phyloP scores from a whole-genome alignment of 352 stramenopile genomes.

The Phytophthora multivora region DNA sequence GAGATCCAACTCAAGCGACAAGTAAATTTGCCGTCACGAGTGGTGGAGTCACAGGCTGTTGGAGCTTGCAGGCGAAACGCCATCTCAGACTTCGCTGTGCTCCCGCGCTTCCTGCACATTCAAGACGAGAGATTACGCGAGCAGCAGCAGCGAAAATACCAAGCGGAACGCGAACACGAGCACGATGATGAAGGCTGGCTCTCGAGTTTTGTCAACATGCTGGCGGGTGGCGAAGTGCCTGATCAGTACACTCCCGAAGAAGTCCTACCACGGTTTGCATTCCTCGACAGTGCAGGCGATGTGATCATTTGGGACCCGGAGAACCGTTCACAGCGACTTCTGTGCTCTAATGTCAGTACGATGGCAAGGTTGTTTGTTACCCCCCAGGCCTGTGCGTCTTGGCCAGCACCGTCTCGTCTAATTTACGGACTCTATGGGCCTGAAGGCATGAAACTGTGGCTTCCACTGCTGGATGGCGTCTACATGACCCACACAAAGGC shows the following conservation, averaged over 20 bases:
- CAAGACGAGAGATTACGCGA: conserved; percentile 44
- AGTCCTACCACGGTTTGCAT: conserved; percentile 70
- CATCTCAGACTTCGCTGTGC: conserved; percentile 52
- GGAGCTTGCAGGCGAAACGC: conserved; percentile 16
- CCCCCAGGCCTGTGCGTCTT: conserved; percentile 41
- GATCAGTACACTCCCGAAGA: conserved; percentile 74
- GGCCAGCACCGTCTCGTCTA: conserved; percentile 66
- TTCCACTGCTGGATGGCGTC: conserved; percentile 80
- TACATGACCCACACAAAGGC: conserved; percentile 62
- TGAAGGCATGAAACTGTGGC: conserved; percentile 76
- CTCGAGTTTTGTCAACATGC: conserved; percentile 56
- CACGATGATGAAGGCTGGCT: conserved; percentile 69
- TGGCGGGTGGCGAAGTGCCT: conserved; percentile 67
- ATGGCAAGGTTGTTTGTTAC: conserved; percentile 60
- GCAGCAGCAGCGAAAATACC: conserved; percentile 38
- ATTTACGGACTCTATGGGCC: conserved; percentile 78
- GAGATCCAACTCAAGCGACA: conserved; percentile 48
- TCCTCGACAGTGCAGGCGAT: conserved; percentile 56
- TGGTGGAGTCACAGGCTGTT: conserved; percentile 24
- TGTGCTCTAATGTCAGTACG: conserved; percentile 74
- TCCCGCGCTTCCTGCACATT: conserved; percentile 65
- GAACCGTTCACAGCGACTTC: conserved; percentile 58
- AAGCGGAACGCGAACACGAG: conserved; percentile 44
- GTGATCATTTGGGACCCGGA: conserved; percentile 85
- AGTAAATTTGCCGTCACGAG: conserved; percentile 48